These are phyloP conservation scores for Penicillium antarcticum DNA, from an alignment of 495 filamentous ascomycete species.

Conservation along the genomic window DNA sequence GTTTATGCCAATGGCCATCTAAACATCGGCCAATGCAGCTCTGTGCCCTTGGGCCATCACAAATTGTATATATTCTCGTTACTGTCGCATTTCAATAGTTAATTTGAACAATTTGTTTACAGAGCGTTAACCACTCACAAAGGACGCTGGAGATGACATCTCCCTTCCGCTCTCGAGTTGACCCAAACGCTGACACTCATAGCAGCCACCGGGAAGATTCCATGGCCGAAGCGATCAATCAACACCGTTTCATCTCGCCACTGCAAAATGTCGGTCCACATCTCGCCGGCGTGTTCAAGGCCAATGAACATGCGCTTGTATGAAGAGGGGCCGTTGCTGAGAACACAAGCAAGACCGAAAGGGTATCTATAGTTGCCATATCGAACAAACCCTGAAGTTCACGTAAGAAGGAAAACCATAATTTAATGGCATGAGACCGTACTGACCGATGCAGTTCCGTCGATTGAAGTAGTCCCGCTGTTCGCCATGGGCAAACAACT, in stretches of 20 bases:
- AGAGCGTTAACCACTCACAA: constrained; percentile 15
- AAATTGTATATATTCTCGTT: neutral
- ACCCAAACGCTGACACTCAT: constrained; percentile 61
- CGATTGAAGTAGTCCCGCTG: constrained; percentile 68
- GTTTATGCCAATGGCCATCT: neutral
- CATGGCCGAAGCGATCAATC: constrained; percentile 55
- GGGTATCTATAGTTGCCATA: constrained; percentile 53
- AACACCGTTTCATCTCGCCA: constrained; percentile 45
- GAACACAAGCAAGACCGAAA: constrained; percentile 54
- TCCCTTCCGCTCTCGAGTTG: constrained; percentile 32
- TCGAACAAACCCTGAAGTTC: constrained; percentile 50
- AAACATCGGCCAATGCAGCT: no score
- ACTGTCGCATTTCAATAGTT: neutral
- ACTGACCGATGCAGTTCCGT: constrained; percentile 58
- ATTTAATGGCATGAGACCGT: neutral
- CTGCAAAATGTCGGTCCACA: constrained; percentile 62
- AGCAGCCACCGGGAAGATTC: constrained; percentile 49
- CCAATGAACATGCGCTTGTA: constrained; percentile 65
- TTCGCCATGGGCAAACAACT: constrained; percentile 65
- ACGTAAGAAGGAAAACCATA: neutral
- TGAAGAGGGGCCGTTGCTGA: constrained; percentile 48
- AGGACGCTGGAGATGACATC: constrained; percentile 5
- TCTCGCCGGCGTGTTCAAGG: constrained; percentile 51
- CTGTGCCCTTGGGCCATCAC: neutral
- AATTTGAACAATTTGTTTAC: no score